Evolutionary conservation across 2,329 filamentous ascomycete genomes (phyloP), one percentile per base, ranked within the genome.

Genomic region (Aspergillus novofumigatus): DNA sequence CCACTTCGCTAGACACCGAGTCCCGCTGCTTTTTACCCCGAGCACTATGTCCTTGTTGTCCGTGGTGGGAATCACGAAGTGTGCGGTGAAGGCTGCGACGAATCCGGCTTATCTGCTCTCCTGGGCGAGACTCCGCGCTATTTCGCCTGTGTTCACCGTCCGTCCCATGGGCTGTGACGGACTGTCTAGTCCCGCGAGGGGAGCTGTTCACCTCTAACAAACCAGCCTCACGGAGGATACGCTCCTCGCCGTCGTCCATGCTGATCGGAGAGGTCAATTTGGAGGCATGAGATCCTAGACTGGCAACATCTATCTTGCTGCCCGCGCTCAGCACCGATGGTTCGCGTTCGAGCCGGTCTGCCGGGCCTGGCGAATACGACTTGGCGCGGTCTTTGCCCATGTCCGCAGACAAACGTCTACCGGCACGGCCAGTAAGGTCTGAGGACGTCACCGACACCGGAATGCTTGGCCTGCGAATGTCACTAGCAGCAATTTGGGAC

Each of bases 11-110:
- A 2, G 85, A 85, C 3, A 81, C 77, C 3, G 87, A 88, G 51
- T 95, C 91, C 68, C 87, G 90, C 52, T 88, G 87, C 71, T 88
- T 92, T 64, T 86, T 87, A 70, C 89, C 87, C 32, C 90, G 86
- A 65, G 90, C 87, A 66, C 82, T 66, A 81, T 83, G 75, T 81
- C 86, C 64, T 56, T 69, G 64, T 29, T 60, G 58, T 79, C 88
- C 66, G 80, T 89, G 77, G 80, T 89, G 77, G 14, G 88, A 83
- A 66, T 97, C 93, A 62, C 94, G 86, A 57, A 97, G 82, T 11
- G 92, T 96, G 56, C 92, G 89, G 66, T 97, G 93, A 14, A 97
- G 78, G 71, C 92, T 96, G 60, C 92, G 87, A 25, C 93, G 87
- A 52, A 92, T 91, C 56, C 81, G 86, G 61, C 80, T 81, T 47